Base-by-base conservation (phyloP, 2,329 filamentous ascomycete species). In the Cladosporium sp. region DNA sequence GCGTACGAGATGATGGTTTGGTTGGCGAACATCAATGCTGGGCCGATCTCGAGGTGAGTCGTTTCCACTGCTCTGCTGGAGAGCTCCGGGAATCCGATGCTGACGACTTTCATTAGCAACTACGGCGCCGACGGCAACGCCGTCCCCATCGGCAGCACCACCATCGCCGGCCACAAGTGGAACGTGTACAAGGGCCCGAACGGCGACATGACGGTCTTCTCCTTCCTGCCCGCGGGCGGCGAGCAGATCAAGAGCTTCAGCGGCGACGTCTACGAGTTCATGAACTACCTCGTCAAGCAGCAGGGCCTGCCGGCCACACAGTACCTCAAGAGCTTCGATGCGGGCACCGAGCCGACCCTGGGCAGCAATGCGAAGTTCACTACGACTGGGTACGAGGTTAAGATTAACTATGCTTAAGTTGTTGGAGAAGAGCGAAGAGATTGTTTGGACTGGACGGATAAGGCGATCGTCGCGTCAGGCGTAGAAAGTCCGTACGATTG, bases 1-100 rank as follows among this genome's bases (percentile, higher is more conserved):
- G 71, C 80, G 59, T 84, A 80, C 62, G 83, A 85, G 67, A 72
- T 85, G 60, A 86, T 86, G 82, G 75, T 86, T 58, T 86, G 83
- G 82, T 43, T 84, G 43, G 77, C 72, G 3, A 78, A 78, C 31
- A 67, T 82, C 42, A 76, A 77, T 46, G 79, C 78, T 2, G 79
- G 80, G 4, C 79, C 80, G 19, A 81, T 84, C 70, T 81, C 82
- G 52, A 73, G 65, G 46, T 82, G 43, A 32, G 58, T 53, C 14
- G 46, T 57, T 16, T 14, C 4, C 35, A n/a, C 8, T 38, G 35
- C 11, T 35, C n/a, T n/a, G 5, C 34, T 35, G 34, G 34, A 11
- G 34, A 35, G 34, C n/a, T 35, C 10, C 9, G 5, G 34, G 6
- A 11, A 35, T n/a, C 10, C 10, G 34, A 35, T 35, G 8, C 35